Percentiles rank a stretch among this genome's conserved stretches.
phyloP scores from a whole-genome alignment of 164 flowering plant genomes.

The Protea cynaroides region DNA sequence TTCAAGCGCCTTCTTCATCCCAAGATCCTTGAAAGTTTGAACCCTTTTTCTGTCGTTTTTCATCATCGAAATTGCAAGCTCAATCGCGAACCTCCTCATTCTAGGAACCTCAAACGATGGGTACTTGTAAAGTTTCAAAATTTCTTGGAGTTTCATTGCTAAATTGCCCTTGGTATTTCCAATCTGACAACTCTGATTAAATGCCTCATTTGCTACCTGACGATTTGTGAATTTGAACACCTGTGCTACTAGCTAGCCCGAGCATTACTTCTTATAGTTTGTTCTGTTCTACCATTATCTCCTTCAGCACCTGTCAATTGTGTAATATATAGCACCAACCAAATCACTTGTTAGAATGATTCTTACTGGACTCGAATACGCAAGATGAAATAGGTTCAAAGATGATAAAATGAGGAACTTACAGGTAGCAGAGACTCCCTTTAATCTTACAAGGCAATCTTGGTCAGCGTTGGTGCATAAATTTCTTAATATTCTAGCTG shows the following conservation, averaged over 20 bases:
- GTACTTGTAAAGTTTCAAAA: constrained; percentile 41
- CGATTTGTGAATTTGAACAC: constrained; percentile 53
- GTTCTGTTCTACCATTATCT: constrained; percentile 54
- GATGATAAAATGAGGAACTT: constrained; percentile 25
- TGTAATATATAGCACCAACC: not conserved
- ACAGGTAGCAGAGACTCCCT: constrained; percentile 52
- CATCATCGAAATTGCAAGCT: constrained; percentile 90
- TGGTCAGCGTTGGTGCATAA: constrained; percentile 53
- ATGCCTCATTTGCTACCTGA: constrained; percentile 40
- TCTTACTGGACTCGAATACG: not conserved
- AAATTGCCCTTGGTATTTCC: constrained; percentile 41
- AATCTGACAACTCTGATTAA: constrained; percentile 33
- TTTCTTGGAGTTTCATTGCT: constrained; percentile 42
- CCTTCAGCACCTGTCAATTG: constrained; percentile 55
- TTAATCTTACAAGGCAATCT: constrained; percentile 41
- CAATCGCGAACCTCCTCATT: constrained; percentile 73
- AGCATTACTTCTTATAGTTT: constrained; percentile 82
- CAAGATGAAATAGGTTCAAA: not conserved
- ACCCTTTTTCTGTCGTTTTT: constrained; percentile 33
- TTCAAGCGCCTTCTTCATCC: constrained; percentile 61
- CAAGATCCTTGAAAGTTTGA: constrained; percentile 40
- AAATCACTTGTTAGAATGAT: not conserved
- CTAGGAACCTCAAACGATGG: constrained; percentile 69
- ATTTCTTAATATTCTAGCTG: constrained; percentile 75
- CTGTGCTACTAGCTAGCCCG: constrained; percentile 74